These are phyloP conservation scores for Phytophthora multivora DNA, from an alignment of 352 stramenopile genomes.

Conservation along the genomic window DNA sequence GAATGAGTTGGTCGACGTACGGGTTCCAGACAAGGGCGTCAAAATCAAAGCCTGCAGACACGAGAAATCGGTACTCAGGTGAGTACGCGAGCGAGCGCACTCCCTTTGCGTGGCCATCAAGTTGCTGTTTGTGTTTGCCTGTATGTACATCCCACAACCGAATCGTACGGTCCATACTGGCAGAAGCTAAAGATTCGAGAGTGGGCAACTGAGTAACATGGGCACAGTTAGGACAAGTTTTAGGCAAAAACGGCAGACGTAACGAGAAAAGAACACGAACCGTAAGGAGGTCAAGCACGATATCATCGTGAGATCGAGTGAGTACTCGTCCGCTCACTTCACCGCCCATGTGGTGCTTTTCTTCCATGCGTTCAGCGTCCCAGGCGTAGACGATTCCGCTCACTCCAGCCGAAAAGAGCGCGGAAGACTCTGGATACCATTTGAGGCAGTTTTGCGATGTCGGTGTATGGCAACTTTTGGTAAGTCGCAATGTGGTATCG, in stretches of 20 bases:
- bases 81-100: constrained; percentile 83
- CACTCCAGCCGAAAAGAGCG: constrained; percentile 81
- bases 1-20: constrained; percentile 89
- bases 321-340: constrained; percentile 58
- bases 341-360: constrained; percentile 83
- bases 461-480: constrained; percentile 82
- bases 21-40: constrained; percentile 91
- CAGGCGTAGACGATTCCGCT: constrained; percentile 87
- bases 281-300: constrained; percentile 84
- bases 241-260: neutral
- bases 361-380: constrained; percentile 85
- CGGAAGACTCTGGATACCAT: constrained; percentile 73
- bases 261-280: constrained; percentile 32
- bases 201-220: constrained; percentile 52
- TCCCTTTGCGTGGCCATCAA: constrained; percentile 86
- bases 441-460: constrained; percentile 83
- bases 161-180: constrained; percentile 90
- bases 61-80: constrained; percentile 85
- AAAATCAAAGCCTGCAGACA: constrained; percentile 89
- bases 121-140: constrained; percentile 83
- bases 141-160: constrained; percentile 90
- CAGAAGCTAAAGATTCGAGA: constrained; percentile 82
- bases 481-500: constrained; percentile 66
- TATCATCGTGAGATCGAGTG: constrained; percentile 85
- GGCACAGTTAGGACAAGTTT: neutral